A percentile compares a stretch with the other conserved stretches of the same genome.
phyloP scores from a whole-genome alignment of 345 rosid species.

The Gossypium thurberi region DNA sequence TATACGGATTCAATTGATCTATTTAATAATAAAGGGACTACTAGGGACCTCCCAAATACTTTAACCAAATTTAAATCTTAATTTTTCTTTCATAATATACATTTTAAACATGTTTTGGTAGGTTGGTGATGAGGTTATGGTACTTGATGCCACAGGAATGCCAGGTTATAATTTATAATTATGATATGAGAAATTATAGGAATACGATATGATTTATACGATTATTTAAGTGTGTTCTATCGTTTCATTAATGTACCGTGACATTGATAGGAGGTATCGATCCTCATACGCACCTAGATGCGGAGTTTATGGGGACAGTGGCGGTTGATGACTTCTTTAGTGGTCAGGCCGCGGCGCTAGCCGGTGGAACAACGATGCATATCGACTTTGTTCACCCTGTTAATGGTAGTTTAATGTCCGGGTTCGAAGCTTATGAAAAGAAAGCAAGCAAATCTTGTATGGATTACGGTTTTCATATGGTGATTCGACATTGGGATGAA shows the following conservation, averaged over 20 bases:
- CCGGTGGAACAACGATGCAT: slow-evolving; percentile 98
- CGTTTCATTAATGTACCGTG: background rate
- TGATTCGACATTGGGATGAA: slow-evolving; percentile 83
- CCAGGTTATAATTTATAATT: slow-evolving; percentile 48
- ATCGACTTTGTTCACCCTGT: slow-evolving; percentile 83
- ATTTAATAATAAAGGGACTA: no score
- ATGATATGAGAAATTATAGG: no score
- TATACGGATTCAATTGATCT: no score
- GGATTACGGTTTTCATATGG: slow-evolving; percentile 99
- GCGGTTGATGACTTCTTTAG: slow-evolving; percentile 78
- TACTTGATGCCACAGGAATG: slow-evolving; percentile 93
- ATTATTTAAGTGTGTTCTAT: background rate
- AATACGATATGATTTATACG: no score
- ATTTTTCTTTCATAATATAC: background rate
- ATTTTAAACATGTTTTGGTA: slow-evolving; percentile 15
- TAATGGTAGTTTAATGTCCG: slow-evolving; percentile 65
- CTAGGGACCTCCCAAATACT: no score
- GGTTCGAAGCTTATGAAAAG: slow-evolving; percentile 60
- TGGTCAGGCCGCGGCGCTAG: slow-evolving; percentile 96
- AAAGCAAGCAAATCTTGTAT: slow-evolving; percentile 68
- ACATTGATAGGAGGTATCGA: slow-evolving; percentile 50
- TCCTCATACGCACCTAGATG: slow-evolving; percentile 88
- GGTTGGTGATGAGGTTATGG: slow-evolving; percentile 82
- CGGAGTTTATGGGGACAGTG: slow-evolving; percentile 73
- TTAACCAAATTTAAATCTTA: background rate